Percentiles rank a stretch among this genome's conserved stretches.
These are phyloP conservation scores for Monilinia vaccinii-corymbosi DNA, from an alignment of 2,329 filamentous ascomycete species.

Conservation along the genomic window DNA sequence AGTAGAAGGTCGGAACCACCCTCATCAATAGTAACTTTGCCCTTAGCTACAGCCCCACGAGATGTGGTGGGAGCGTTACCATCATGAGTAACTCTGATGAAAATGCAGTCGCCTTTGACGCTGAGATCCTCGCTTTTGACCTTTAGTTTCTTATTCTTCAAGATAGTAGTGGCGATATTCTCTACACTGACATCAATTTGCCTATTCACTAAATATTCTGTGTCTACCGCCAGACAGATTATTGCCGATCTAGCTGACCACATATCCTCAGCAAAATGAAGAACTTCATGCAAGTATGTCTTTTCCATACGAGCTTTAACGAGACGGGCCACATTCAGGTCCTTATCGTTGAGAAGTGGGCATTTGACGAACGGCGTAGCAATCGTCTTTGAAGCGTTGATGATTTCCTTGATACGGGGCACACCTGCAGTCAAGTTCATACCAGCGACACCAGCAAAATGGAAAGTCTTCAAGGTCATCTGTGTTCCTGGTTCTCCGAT, in stretches of 20 bases:
- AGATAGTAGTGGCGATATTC: conserved; percentile 70
- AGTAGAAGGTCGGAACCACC: conserved; percentile 58
- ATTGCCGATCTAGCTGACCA: conserved; percentile 73
- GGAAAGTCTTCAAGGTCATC: conserved; percentile 99
- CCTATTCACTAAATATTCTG: conserved; percentile 66
- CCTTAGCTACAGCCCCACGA: conserved; percentile 21
- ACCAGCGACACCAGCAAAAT: conserved; percentile 98
- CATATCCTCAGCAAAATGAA: conserved; percentile 76
- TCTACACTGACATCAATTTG: conserved; percentile 67
- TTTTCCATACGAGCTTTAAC: conserved; percentile 94
- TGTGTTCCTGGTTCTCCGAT: conserved; percentile 98
- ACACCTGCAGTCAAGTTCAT: conserved; percentile 99
- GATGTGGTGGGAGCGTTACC: conserved; percentile 34
- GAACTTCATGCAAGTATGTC: conserved; percentile 76
- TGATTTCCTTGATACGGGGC: conserved; percentile 99
- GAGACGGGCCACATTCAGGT: conserved; percentile 73
- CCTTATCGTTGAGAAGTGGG: conserved; percentile 64
- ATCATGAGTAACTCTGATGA: conserved; percentile 57
- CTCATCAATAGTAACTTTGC: conserved; percentile 33
- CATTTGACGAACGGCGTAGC: conserved; percentile 92
- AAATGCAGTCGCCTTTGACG: conserved; percentile 54
- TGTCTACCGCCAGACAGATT: conserved; percentile 75
- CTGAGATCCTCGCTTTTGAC: conserved; percentile 57
- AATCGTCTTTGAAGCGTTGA: conserved; percentile 92
- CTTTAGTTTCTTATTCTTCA: conserved; percentile 75